Conservation (phyloP, 176 grass and related monocot genomes). For the Miscanthus lutarioriparius region DNA sequence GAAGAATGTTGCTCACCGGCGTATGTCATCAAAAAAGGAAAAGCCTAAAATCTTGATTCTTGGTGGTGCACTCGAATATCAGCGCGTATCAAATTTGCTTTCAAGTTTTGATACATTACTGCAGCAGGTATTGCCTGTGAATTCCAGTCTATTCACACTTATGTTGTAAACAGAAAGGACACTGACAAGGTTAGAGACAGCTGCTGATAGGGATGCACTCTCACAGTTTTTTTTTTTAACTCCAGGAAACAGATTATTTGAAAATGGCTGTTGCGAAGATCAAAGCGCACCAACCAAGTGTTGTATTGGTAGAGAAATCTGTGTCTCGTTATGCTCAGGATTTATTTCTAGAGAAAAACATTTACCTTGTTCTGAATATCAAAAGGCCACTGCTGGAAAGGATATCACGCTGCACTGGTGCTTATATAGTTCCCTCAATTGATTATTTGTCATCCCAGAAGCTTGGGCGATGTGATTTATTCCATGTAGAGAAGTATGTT, state of each 20-base stretch:
- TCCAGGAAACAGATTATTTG: conserved; percentile 96
- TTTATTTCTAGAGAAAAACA: conserved; percentile 82
- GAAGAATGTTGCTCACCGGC: conserved; percentile 95
- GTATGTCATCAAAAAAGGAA: conserved; percentile 72
- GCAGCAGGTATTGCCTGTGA: conserved; percentile 70
- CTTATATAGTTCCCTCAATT: conserved; percentile 89
- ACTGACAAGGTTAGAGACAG: background rate
- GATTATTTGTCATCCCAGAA: conserved; percentile 89
- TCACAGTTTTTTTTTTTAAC: conserved; percentile 16
- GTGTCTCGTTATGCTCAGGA: conserved; percentile 94
- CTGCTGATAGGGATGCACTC: conserved; percentile 30
- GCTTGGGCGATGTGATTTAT: conserved; percentile 85
- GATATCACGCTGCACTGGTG: conserved; percentile 91
- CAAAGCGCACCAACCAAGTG: conserved; percentile 85
- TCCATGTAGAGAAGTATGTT: conserved; percentile 93
- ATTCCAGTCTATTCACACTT: background rate
- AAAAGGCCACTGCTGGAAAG: conserved; percentile 91
- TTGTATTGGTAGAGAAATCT: conserved; percentile 94
- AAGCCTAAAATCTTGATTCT: conserved; percentile 84
- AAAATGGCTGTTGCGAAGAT: conserved; percentile 98
- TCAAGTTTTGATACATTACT: conserved; percentile 99
- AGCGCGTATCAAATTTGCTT: conserved; percentile 93
- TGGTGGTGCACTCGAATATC: conserved; percentile 97
- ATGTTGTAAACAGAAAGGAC: conserved; percentile 20
- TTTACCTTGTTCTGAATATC: conserved; percentile 95